Percentiles rank a stretch among this genome's conserved stretches.
phyloP scores from a whole-genome alignment of 768 basidiomycete species.

The Xerocomellus intermedius region DNA sequence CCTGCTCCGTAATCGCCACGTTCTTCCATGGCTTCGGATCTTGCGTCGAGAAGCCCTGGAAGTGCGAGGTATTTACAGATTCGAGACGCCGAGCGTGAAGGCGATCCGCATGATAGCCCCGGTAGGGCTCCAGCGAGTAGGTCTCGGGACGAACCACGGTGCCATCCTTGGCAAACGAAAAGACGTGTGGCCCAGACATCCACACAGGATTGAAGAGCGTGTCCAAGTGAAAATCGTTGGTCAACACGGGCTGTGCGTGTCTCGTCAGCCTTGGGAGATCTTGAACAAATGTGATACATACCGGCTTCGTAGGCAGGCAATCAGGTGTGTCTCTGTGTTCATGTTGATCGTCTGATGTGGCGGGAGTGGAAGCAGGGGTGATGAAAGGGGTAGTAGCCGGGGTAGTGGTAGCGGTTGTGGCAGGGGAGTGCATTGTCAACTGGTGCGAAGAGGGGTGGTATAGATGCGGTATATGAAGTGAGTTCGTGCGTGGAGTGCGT shows the following conservation, averaged over 20 bases:
- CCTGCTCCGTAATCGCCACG: constrained; percentile 14
- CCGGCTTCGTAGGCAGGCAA: not conserved
- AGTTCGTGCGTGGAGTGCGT: not conserved
- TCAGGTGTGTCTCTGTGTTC: not conserved
- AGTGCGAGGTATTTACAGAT: not conserved
- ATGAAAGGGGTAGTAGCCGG: not conserved
- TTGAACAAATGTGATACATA: not conserved
- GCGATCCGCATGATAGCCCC: not conserved
- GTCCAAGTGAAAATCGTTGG: constrained; percentile 49
- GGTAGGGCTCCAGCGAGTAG: not conserved
- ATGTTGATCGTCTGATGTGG: not conserved
- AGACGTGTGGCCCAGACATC: constrained; percentile 20
- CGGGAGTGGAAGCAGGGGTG: not conserved
- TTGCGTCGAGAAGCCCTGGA: not conserved
- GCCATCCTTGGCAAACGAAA: constrained; percentile 7
- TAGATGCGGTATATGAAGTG: not conserved
- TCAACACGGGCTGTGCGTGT: not conserved
- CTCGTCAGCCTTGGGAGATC: not conserved
- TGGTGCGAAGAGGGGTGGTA: not conserved
- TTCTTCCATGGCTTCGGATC: constrained; percentile 20
- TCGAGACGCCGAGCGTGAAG: not conserved
- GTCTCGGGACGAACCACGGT: constrained; percentile 9
- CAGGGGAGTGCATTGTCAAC: not conserved
- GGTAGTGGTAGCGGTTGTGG: not conserved
- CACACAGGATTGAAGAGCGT: constrained; percentile 40